These are phyloP conservation scores for Blastobotrys indianensis DNA, from an alignment of 1,139 yeast genomes.

Conservation along the genomic window DNA sequence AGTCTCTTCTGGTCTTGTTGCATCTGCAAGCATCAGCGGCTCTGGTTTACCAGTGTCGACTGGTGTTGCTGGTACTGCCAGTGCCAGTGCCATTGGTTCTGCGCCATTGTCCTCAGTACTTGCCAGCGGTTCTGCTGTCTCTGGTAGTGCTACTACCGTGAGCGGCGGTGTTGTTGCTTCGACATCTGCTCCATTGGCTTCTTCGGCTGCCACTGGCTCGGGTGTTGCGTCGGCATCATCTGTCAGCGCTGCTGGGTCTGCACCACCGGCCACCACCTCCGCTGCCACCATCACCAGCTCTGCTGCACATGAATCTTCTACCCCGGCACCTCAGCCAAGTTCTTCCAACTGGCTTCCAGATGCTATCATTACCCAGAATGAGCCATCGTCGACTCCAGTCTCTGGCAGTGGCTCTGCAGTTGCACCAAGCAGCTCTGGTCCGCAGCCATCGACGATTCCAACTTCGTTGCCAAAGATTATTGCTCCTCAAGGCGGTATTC, in stretches of 20 bases:
- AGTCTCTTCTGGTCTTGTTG: background rate
- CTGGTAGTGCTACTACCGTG: background rate
- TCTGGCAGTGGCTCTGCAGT: slow-evolving; percentile 8
- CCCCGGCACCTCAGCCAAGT: slow-evolving; percentile 16
- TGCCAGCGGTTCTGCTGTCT: background rate
- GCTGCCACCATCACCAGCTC: slow-evolving; percentile 9
- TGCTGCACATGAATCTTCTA: slow-evolving; percentile 6
- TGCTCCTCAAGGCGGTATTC: slow-evolving; percentile 34
- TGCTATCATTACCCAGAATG: slow-evolving; percentile 26
- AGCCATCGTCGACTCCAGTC: slow-evolving; percentile 18
- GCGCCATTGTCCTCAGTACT: background rate
- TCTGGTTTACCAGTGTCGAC: background rate
- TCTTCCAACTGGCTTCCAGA: slow-evolving; percentile 33
- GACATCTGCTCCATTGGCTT: slow-evolving; percentile 10
- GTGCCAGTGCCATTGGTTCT: slow-evolving; percentile 4
- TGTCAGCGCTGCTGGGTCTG: slow-evolving; percentile 10
- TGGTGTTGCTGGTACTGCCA: background rate
- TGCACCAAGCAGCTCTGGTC: slow-evolving; percentile 16
- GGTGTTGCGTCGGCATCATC: slow-evolving; percentile 13
- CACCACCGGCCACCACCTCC: slow-evolving; percentile 12
- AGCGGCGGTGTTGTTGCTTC: background rate
- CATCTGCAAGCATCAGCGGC: background rate
- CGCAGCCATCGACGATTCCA: slow-evolving; percentile 25
- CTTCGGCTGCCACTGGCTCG: slow-evolving; percentile 20
- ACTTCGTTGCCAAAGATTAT: slow-evolving; percentile 35